A percentile compares a stretch with the other conserved stretches of the same genome.
phyloP scores from a whole-genome alignment of 257 asterid genomes.

The Lithospermum erythrorhizon region DNA sequence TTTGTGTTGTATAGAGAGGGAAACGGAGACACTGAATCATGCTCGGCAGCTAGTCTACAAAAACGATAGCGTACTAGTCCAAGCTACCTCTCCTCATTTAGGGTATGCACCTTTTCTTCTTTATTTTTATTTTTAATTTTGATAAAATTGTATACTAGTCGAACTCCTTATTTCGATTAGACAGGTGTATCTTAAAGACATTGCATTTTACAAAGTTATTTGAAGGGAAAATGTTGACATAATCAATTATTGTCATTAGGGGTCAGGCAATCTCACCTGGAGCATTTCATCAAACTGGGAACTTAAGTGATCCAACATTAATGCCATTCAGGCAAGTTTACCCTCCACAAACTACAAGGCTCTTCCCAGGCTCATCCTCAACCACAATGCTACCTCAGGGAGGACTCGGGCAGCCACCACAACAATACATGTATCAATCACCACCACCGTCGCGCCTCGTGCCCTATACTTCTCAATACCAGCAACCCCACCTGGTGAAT shows the following conservation, averaged over 20 bases:
- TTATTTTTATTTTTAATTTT: background rate
- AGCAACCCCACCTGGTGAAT: slow-evolving; percentile 14
- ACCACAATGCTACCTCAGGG: slow-evolving; percentile 14
- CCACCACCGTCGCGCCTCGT: slow-evolving; percentile 22
- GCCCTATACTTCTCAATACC: slow-evolving; percentile 41
- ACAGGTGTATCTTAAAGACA: no score
- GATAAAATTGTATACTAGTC: no score
- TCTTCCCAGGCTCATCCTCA: slow-evolving; percentile 31
- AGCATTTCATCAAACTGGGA: slow-evolving; percentile 35
- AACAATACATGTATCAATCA: slow-evolving; percentile 15
- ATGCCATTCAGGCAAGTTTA: slow-evolving; percentile 41
- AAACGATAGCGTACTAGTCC: slow-evolving; percentile 51
- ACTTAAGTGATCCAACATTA: slow-evolving; percentile 26
- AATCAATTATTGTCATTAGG: slow-evolving; percentile 14
- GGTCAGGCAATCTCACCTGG: slow-evolving; percentile 53
- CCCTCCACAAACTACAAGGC: slow-evolving; percentile 26
- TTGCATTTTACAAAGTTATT: no score
- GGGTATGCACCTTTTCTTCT: slow-evolving; percentile 24
- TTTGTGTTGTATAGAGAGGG: slow-evolving; percentile 52
- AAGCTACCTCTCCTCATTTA: slow-evolving; percentile 25
- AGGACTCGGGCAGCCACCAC: slow-evolving; percentile 1
- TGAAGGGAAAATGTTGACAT: background rate
- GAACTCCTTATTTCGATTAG: no score
- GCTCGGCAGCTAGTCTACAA: slow-evolving; percentile 92
- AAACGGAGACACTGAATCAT: slow-evolving; percentile 88